phyloP scores from a whole-genome alignment of 1,284 basidiomycete genomes.

The Pterula multifida region DNA sequence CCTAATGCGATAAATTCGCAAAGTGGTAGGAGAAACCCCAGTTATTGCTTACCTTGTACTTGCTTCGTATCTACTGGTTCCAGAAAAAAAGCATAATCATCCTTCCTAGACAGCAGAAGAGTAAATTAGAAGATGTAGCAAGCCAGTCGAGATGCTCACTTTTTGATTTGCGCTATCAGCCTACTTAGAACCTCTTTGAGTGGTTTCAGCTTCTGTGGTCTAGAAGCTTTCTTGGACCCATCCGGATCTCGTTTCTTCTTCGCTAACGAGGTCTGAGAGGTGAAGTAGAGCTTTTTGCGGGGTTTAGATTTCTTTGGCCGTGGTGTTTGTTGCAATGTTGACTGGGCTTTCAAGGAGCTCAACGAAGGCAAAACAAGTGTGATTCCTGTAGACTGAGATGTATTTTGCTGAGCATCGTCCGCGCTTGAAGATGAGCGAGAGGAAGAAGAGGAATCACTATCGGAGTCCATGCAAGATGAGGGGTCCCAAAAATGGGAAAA shows the following conservation, averaged over 20 bases:
- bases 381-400: constrained; percentile 13
- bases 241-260: constrained; percentile 18
- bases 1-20: too few species aligned
- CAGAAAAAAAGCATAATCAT: constrained; percentile 79
- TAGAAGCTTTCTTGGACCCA: constrained; percentile 23
- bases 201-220: constrained; percentile 64
- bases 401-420: constrained; percentile 1
- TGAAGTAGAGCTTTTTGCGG: constrained; percentile 14
- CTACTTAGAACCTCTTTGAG: constrained; percentile 58
- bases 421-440: constrained; percentile 4
- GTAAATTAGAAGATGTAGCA: constrained; percentile 3
- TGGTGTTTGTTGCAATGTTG: constrained; percentile 15
- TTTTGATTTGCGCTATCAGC: constrained; percentile 62
- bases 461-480: not conserved
- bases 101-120: constrained; percentile 40
- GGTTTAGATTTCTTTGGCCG: constrained; percentile 25
- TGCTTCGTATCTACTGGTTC: constrained; percentile 44
- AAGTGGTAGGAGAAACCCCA: too few species aligned
- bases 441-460: constrained; percentile 1
- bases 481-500: not conserved
- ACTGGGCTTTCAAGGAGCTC: constrained; percentile 14
- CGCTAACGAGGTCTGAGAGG: constrained; percentile 17
- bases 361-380: constrained; percentile 42
- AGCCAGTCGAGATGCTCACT: constrained; percentile 29
- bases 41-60: not conserved